phyloP scores from a whole-genome alignment of 768 basidiomycete genomes.

The Amyloporia xantha region DNA sequence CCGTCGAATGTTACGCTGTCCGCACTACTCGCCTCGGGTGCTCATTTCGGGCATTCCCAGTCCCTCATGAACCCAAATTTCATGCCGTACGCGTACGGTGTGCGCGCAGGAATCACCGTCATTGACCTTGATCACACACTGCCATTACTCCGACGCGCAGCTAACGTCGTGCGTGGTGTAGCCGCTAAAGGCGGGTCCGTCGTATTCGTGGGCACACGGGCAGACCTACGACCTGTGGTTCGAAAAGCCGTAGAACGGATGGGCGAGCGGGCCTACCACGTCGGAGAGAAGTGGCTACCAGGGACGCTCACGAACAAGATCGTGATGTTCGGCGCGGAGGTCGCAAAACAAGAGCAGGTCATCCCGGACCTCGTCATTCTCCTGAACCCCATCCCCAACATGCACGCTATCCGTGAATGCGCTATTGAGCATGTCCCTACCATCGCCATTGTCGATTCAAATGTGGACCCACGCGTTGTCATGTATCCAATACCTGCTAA shows the following conservation, averaged over 20 bases:
- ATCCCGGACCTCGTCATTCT: constrained; percentile 86
- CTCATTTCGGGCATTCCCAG: constrained; percentile 87
- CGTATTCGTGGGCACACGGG: constrained; percentile 85
- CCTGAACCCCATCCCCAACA: constrained; percentile 82
- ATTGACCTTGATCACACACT: constrained; percentile 95
- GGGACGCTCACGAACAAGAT: constrained; percentile 90
- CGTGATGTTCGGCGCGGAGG: constrained; percentile 60
- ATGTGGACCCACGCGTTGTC: constrained; percentile 91
- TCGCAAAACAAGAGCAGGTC: constrained; percentile 45
- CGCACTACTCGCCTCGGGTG: constrained; percentile 85
- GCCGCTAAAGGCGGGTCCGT: constrained; percentile 77
- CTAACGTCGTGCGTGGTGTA: constrained; percentile 78
- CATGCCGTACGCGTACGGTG: constrained; percentile 88
- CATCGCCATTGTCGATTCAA: constrained; percentile 90
- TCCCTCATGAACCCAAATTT: constrained; percentile 86
- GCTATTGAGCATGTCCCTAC: constrained; percentile 88
- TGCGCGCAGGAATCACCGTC: constrained; percentile 81
- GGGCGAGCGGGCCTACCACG: constrained; percentile 74
- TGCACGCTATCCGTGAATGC: constrained; percentile 87
- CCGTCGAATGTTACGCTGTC: constrained; percentile 72
- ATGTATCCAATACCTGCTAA: constrained; percentile 99
- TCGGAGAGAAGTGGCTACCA: constrained; percentile 87
- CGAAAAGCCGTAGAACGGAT: constrained; percentile 75
- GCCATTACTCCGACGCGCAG: constrained; percentile 85
- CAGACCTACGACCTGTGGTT: constrained; percentile 69